These are phyloP conservation scores for Babesia ovis DNA, from an alignment of 169 alveolate species.

Conservation along the genomic window DNA sequence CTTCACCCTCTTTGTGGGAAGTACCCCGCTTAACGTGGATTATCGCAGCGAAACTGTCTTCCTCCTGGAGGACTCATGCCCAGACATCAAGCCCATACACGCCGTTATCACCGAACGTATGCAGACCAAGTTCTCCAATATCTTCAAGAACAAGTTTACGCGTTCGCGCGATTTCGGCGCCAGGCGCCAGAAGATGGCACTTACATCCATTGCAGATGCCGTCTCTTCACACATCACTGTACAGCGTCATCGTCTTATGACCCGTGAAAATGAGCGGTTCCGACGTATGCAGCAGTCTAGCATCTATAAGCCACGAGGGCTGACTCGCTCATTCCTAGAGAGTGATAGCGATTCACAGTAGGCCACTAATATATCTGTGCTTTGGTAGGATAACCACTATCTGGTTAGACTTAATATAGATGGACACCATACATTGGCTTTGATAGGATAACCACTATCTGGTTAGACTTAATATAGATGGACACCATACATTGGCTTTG, in stretches of 20 bases:
- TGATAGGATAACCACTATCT: no score
- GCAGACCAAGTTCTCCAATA: slow-evolving; percentile 58
- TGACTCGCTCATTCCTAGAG: slow-evolving; percentile 58
- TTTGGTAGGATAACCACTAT: no score
- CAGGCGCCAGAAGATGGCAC: slow-evolving; percentile 64
- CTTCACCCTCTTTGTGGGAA: slow-evolving; percentile 53
- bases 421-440: no score
- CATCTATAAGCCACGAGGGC: slow-evolving; percentile 27
- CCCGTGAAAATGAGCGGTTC: slow-evolving; percentile 55
- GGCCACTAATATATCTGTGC: no score
- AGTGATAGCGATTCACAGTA: slow-evolving; percentile 38
- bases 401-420: no score
- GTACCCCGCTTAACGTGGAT: slow-evolving; percentile 52
- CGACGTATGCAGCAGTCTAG: slow-evolving; percentile 33
- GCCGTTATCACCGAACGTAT: slow-evolving; percentile 56
- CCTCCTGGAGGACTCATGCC: slow-evolving; percentile 61
- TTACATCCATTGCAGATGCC: slow-evolving; percentile 66
- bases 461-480: no score
- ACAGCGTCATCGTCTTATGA: slow-evolving; percentile 28
- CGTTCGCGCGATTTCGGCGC: slow-evolving; percentile 31
- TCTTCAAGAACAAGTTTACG: slow-evolving; percentile 51
- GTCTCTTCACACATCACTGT: slow-evolving; percentile 42
- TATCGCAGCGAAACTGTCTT: slow-evolving; percentile 45
- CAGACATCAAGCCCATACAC: slow-evolving; percentile 65
- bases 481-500: no score